Base-by-base conservation (phyloP, 1,284 basidiomycete species). In the Ganoderma sinense region DNA sequence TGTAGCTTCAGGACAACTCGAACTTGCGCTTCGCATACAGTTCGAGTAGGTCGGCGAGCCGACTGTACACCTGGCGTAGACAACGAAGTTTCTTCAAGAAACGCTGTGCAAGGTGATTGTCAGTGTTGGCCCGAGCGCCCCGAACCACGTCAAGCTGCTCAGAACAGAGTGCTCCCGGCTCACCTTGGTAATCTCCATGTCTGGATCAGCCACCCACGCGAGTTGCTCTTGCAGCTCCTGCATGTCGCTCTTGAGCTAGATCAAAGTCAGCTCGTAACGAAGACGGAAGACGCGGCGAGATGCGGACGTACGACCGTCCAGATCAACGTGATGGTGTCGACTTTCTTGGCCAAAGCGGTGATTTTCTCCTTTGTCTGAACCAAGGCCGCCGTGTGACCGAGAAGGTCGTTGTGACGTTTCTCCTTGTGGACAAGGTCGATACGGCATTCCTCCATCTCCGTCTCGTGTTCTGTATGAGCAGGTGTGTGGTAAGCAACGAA, bases 201-300 rank as follows among this genome's bases (percentile, higher is more conserved):
- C 67, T 10, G 66, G 66, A 40, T 67, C 53, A 1, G 59, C 58
- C 11, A 64, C 39, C 6, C 61, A 58, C 39, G 41, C 58, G 20
- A 68, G 56, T 39, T 65, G 56, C 48, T 64, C 29, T 31, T 61
- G 43, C 31, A 68, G 58, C 16, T 55, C 40, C 14, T 61, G 43
- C 63, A 68, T 68, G 39, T 68, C 67, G 63, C 56, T 55, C 58
- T 63, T 58, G 26, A 68, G 63, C 67, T 68, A 33, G 31, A 51
- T 13, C 23, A 2, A 16, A 29, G 40, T 45, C 14, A 41, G 29
- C 11, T 13, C n/a, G 13, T 16, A 43, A 29, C n/a, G 16, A 26
- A 23, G 18, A 56, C 36, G 1, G n/a, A 36, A 8, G 33, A 7
- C 3, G 4, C 33, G 33, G 36, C 2, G 36, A 36, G 36, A 10